These are phyloP conservation scores for Pseudophaeomoniella oleicola DNA, from an alignment of 2,329 filamentous ascomycete species.

Conservation along the genomic window DNA sequence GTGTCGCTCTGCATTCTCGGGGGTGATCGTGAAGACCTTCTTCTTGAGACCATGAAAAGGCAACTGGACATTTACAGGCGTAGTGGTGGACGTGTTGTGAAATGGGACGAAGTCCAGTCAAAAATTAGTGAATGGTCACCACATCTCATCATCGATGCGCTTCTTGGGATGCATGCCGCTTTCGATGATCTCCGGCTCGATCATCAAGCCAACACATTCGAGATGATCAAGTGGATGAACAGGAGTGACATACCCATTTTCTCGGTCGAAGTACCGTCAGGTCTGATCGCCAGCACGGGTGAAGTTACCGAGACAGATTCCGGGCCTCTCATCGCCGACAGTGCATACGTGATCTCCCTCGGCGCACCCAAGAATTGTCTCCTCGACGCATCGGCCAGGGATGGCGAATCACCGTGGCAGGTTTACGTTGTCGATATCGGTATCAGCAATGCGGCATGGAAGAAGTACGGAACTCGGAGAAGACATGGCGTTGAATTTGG, in stretches of 20 bases:
- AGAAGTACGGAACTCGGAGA: constrained; percentile 25
- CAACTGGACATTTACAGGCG: constrained; percentile 75
- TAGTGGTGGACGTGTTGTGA: constrained; percentile 60
- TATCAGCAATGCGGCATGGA: constrained; percentile 18
- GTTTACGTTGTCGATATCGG: constrained; percentile 80
- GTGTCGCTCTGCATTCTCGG: constrained; percentile 75
- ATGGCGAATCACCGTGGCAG: constrained; percentile 48
- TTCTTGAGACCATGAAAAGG: constrained; percentile 64
- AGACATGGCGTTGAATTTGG: constrained; percentile 81
- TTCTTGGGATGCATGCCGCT: constrained; percentile 72
- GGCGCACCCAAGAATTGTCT: constrained; percentile 78
- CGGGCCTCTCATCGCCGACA: constrained; percentile 62
- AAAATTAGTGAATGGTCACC: constrained; percentile 43
- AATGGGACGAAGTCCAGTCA: constrained; percentile 43
- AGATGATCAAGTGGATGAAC: constrained; percentile 89
- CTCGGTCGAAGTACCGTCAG: constrained; percentile 81
- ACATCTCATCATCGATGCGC: constrained; percentile 73
- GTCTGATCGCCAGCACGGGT: constrained; percentile 31
- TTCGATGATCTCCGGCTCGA: constrained; percentile 78
- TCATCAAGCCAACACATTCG: constrained; percentile 71
- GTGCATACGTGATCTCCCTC: constrained; percentile 70
- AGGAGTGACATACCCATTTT: constrained; percentile 62
- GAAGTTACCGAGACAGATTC: constrained; percentile 51
- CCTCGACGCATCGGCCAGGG: constrained; percentile 57
- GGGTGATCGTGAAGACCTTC: constrained; percentile 65